Base-by-base conservation (phyloP, 2,329 filamentous ascomycete genomes). In the Trichoderma atrobrunneum region DNA sequence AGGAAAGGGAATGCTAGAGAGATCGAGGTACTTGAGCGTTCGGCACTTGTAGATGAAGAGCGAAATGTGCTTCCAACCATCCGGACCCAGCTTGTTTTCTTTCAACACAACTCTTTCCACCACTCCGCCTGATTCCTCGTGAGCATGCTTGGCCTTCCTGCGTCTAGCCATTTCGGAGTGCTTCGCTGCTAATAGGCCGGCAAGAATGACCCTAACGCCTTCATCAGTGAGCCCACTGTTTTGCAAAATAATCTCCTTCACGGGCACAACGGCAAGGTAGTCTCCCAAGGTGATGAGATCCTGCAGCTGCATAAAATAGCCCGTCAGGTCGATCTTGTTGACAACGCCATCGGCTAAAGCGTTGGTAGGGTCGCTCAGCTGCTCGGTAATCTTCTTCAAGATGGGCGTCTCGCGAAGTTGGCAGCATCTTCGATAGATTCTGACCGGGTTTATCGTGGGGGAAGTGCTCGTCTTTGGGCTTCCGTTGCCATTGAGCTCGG, bases 381-480 rank as follows among this genome's bases (percentile, higher is more conserved):
- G 94, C 77, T 97, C 93, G 0, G 93, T 95, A 61, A 99, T 92
- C 78, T 93, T 93, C 81, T 97, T 97, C 24, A 98, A 84, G 67
- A 98, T 95, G 0, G 94, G 93, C 0, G 94, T 97, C 82, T 98
- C 96, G 72, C 96, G 89, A 34, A 99, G 84, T 79, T 98, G 95
- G 79, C 96, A 98, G 80, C 96, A 98, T 78, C 96, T 88, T 75
- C 95, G 89, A 81, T 99, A 99, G 77, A 99, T 97, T 72, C 95
- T 89, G 16, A 95, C 89, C 2, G 96, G 95, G 78, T 98, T 96
- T 1, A 92, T 97, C 0, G 95, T 98, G 0, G 95, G 95, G 65
- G 88, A 76, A 8, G 76, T 75, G 34, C 77, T 78, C 48, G 78
- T 78, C 69, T 77, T 81, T 21, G 78, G 74, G 18, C 75, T 74